Conservation (phyloP, 257 asterid species). For the Solanum commersonii region DNA sequence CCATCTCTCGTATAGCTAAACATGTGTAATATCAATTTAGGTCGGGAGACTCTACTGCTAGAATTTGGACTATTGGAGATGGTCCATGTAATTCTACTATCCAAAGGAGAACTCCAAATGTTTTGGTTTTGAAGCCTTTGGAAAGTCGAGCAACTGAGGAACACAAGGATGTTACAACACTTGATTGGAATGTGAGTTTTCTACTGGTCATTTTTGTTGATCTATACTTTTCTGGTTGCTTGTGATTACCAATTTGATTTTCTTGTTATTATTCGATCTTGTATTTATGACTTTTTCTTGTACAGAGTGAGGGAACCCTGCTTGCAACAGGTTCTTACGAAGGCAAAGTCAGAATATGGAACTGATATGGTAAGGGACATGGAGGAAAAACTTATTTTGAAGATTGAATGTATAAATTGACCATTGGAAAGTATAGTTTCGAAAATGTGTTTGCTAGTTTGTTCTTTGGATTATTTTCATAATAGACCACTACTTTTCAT, state of each 20-base stretch:
- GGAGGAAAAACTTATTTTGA: neutral
- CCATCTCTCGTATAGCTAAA: neutral
- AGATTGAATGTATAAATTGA: neutral
- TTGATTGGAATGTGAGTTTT: slow-evolving; percentile 88
- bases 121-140: slow-evolving; percentile 60
- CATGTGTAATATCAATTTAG: slow-evolving; percentile 16
- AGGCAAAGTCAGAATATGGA: slow-evolving; percentile 97
- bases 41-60: slow-evolving; percentile 93
- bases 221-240: neutral
- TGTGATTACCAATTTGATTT: neutral
- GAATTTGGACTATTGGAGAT: slow-evolving; percentile 79
- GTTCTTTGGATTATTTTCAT: neutral
- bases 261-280: neutral
- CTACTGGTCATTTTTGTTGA: neutral
- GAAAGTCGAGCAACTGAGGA: slow-evolving; percentile 75
- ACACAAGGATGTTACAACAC: slow-evolving; percentile 89
- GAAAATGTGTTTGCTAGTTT: neutral
- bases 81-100: slow-evolving; percentile 48
- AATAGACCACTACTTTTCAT: too few relatives aligned
- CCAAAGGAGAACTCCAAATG: slow-evolving; percentile 52
- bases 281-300: neutral
- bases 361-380: slow-evolving; percentile 53
- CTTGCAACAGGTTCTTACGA: slow-evolving; percentile 95
- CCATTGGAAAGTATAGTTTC: neutral
- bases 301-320: slow-evolving; percentile 72